These are phyloP conservation scores for Aspergillus bertholletiae DNA, from an alignment of 495 filamentous ascomycete species.

Conservation along the genomic window DNA sequence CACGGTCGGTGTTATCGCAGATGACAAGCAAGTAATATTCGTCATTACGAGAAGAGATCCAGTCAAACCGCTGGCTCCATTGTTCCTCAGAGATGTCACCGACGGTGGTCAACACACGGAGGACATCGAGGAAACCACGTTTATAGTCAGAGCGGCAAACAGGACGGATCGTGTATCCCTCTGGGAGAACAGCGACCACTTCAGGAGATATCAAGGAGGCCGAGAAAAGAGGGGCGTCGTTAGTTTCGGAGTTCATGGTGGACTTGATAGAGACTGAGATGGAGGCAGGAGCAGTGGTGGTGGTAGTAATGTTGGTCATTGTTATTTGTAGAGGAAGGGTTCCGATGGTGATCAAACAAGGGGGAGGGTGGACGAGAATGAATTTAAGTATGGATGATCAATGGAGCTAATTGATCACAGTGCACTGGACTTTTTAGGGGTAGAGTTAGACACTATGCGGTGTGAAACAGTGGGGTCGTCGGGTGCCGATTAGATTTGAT, in stretches of 20 bases:
- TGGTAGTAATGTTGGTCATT: conserved; percentile 12
- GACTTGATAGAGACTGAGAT: conserved; percentile 9
- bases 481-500: neutral
- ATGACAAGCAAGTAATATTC: conserved; percentile 85
- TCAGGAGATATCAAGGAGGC: conserved; percentile 71
- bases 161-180: conserved; percentile 79
- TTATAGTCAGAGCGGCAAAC: conserved; percentile 74
- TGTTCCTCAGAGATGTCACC: conserved; percentile 75
- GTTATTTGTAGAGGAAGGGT: conserved; percentile 1
- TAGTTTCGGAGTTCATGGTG: conserved; percentile 29
- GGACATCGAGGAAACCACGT: conserved; percentile 75
- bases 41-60: conserved; percentile 73
- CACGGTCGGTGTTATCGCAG: conserved; percentile 60
- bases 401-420: neutral
- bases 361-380: neutral
- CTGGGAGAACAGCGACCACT: conserved; percentile 67
- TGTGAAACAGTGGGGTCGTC: neutral
- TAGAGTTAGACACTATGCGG: neutral
- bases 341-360: neutral
- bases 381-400: neutral
- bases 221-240: conserved; percentile 66
- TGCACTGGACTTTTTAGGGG: neutral
- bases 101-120: conserved; percentile 88
- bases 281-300: conserved; percentile 12
- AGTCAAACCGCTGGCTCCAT: conserved; percentile 79